These are phyloP conservation scores for Rutidosis leptorrhynchoides DNA, from an alignment of 129 eudicot species.

Conservation along the genomic window DNA sequence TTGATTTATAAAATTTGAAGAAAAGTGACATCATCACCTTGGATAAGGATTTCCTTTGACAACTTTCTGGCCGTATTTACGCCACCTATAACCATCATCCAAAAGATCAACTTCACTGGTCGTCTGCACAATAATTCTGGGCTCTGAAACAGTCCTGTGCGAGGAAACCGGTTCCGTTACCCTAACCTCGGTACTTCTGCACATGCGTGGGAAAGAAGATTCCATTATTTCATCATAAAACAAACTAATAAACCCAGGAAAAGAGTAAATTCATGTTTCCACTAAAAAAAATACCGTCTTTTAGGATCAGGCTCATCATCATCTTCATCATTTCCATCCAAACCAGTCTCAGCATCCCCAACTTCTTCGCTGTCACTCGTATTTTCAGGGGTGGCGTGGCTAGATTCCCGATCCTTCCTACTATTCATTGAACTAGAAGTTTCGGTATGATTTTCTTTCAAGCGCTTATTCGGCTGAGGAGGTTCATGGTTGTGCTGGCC, in stretches of 20 bases:
- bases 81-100: constrained; percentile 30
- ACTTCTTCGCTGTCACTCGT: no score
- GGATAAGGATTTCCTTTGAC: constrained; percentile 28
- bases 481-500: constrained; percentile 83
- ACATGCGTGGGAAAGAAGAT: constrained; percentile 4
- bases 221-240: constrained; percentile 3
- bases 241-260: neutral
- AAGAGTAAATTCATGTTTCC: neutral
- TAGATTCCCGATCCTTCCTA: constrained; percentile 7
- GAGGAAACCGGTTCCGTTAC: constrained; percentile 41
- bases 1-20: neutral
- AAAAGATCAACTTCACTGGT: constrained; percentile 27
- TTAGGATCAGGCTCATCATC: constrained; percentile 66
- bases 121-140: constrained; percentile 18
- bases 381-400: no score
- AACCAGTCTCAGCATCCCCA: constrained; percentile 7
- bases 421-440: constrained; percentile 20
- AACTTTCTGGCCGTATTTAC: constrained; percentile 28
- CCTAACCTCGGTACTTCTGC: constrained; percentile 52
- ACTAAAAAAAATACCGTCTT: constrained; percentile 57
- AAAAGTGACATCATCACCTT: constrained; percentile 8
- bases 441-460: constrained; percentile 37
- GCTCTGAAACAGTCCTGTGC: constrained; percentile 42
- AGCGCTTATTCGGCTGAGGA: constrained; percentile 49
- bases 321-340: no score